A percentile compares a stretch with the other conserved stretches of the same genome.
Evolutionary conservation across 768 basidiomycete species (phyloP).

Genomic region (Suillus clintonianus): DNA sequence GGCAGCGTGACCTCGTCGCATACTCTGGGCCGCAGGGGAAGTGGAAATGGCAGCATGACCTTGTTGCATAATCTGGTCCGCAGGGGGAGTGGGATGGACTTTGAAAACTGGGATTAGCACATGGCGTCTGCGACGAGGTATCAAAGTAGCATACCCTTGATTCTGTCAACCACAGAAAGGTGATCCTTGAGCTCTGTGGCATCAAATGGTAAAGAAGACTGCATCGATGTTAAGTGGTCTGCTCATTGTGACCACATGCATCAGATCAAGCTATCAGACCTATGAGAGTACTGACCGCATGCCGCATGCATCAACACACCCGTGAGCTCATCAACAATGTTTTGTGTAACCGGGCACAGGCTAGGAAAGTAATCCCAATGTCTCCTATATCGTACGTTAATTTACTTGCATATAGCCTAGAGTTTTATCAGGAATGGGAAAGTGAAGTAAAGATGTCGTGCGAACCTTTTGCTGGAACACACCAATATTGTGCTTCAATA

Average conservation of each 20-base stretch:
- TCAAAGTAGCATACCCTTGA: conserved; percentile 18
- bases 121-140: neutral
- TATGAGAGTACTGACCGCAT: conserved; percentile 18
- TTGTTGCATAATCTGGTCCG: conserved; percentile 1
- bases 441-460: neutral
- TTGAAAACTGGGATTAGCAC: neutral
- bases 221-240: conserved; percentile 31
- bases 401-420: neutral
- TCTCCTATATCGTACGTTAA: conserved; percentile 23
- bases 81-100: neutral
- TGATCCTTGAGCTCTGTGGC: conserved; percentile 19
- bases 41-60: conserved; percentile 21
- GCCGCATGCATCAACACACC: conserved; percentile 28
- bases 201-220: conserved; percentile 24
- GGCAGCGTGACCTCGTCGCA: conserved; percentile 15
- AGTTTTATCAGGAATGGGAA: neutral
- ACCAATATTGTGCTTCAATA: conserved; percentile 42
- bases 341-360: conserved; percentile 25
- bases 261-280: neutral
- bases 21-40: neutral
- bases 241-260: neutral
- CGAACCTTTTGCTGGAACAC: neutral
- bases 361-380: conserved; percentile 37
- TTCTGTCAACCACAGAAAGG: conserved; percentile 25
- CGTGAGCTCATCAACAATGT: conserved; percentile 26